Evolutionary conservation across 441 rosid species (phyloP), one percentile per base, ranked within the genome.

Genomic region (Populus hybrid): DNA sequence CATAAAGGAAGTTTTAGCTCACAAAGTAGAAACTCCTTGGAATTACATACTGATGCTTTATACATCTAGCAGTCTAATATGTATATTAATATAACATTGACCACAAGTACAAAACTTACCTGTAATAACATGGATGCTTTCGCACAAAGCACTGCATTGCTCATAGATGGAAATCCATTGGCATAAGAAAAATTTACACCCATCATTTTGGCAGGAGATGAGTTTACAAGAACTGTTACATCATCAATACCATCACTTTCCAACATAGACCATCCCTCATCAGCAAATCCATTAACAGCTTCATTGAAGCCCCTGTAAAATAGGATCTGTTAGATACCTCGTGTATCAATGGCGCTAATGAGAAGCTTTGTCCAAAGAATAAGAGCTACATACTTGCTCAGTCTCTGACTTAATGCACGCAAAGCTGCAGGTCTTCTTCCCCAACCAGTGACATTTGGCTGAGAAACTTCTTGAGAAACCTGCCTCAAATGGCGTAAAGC

Each of bases 71-170:
- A 26, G 38, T n/a, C 26, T n/a, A 50, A 9, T n/a, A 18, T n/a
- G 34, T 36, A 23, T 11, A n/a, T 3, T 9, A 61, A 5, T 0
- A 34, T 34, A 34, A 34, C 36, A 40, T 11, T 10, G 20, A 34
- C 8, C 74, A 61, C 21, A 64, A 34, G 53, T 28, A 50, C 57
- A 46, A 42, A 3, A 21, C 85, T 66, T 20, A 93, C 99, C 94
- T 92, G 98, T 81, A 95, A 85, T 74, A 95, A 92, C 99, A 95
- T 95, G 9, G 99, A 95, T 67, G 99, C 99, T 81, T 93, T 93
- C 6, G 99, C 98, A 66, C 98, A 95, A 78, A 95, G 82, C 69
- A 95, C 94, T 0, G 91, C 93, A 67, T 79, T 94, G 85, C 88
- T 91, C 74, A 95, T 90, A 76, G 96, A 86, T 67, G 94, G 86